A percentile compares a stretch with the other conserved stretches of the same genome.
These are phyloP conservation scores for Candida broadrunensis DNA, from an alignment of 805 yeast genomes.

Conservation along the genomic window DNA sequence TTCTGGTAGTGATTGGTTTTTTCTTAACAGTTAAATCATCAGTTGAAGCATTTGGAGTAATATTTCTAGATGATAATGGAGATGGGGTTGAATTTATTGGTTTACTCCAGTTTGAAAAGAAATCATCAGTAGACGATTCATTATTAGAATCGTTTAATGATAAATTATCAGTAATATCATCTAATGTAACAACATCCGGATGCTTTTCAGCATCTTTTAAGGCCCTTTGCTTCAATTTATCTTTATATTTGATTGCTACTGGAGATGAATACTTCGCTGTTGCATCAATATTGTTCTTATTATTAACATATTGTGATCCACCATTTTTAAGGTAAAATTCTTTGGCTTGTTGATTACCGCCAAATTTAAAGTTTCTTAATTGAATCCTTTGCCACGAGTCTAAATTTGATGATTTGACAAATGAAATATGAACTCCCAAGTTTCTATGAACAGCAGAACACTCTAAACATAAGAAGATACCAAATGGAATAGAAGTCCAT, in stretches of 20 bases:
- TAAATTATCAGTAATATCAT: constrained; percentile 34
- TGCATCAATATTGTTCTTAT: constrained; percentile 50
- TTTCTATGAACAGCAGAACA: constrained; percentile 96
- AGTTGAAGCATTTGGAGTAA: constrained; percentile 40
- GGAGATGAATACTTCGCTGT: constrained; percentile 76
- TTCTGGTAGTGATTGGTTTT: constrained; percentile 20
- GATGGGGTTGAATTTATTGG: constrained; percentile 57
- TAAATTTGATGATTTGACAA: constrained; percentile 86
- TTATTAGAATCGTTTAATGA: constrained; percentile 25
- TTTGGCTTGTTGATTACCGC: constrained; percentile 86
- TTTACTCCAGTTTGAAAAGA: constrained; percentile 88
- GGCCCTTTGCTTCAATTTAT: constrained; percentile 70
- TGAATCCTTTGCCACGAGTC: constrained; percentile 94
- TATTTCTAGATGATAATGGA: constrained; percentile 44
- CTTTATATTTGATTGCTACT: constrained; percentile 78
- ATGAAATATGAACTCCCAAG: constrained; percentile 92
- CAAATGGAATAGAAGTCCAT: constrained; percentile 98
- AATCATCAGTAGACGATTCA: constrained; percentile 63
- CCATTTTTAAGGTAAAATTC: constrained; percentile 84
- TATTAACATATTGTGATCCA: constrained; percentile 64
- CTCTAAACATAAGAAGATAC: constrained; percentile 86
- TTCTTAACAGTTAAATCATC: constrained; percentile 32
- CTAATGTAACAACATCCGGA: constrained; percentile 74
- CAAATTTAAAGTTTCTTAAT: constrained; percentile 86
- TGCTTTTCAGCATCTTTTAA: constrained; percentile 61